Base-by-base conservation (phyloP, 139 green algal species). In the Chlorella sp. region DNA sequence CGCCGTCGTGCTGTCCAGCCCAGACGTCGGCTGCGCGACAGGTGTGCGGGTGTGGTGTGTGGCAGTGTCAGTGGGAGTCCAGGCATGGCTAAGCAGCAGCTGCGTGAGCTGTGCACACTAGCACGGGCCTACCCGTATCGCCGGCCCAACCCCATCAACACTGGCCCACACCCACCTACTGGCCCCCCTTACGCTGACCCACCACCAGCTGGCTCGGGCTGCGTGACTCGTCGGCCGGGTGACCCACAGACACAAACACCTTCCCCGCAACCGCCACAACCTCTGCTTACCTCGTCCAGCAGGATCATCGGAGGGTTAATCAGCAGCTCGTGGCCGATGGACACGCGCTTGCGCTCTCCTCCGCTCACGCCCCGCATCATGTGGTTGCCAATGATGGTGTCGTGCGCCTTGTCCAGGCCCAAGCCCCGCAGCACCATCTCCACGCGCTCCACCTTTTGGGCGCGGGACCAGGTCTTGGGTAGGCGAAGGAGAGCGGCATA, bases 311-410 rank as follows among this genome's bases (percentile, higher is more conserved):
- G 88, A 14, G 95, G 93, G 82, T 98, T 93, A 80, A 92, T 96
- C 0, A 99, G 85, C 59, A 99, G 88, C 81, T 98, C 95, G 62
- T 86, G 77, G 35, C 83, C 83, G 35, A 95, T 89, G 34, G 86
- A 93, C 14, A 93, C 86, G 24, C 95, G 87, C 88, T 99, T 99
- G 72, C 91, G 86, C 83, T 99, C 93, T 0, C 95, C 95, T 31
- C 65, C 95, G 6, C 35, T 71, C 14, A 84, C 78, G 1, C 78
- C 78, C 14, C 78, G 66, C 78, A 84, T 84, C 59, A 74, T 67
- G 42, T 75, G 64, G 34, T 73, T 76, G 33, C 78, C 65, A 33
- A 71, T 71, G 65, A 71, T 71, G 36, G 95, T 98, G 81, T 97
- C 76, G 6, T 77, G 72, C 75, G 91, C 96, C 36, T 86, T 87